phyloP scores from a whole-genome alignment of 1,284 basidiomycete genomes.

The Pterulicium gracile region DNA sequence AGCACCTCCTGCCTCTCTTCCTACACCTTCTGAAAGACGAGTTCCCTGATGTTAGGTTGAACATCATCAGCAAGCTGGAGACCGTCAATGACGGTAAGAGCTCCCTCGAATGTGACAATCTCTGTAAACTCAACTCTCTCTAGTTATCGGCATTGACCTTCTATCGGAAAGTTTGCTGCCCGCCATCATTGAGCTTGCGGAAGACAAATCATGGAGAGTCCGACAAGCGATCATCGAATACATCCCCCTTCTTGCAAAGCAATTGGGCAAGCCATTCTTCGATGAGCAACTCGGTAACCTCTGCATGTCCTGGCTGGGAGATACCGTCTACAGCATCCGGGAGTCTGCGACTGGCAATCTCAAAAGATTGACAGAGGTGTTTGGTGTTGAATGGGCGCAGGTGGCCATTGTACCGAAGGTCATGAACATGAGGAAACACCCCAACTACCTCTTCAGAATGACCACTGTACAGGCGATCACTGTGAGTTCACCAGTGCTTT shows the following conservation, averaged over 20 bases:
- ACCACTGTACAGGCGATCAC: constrained; percentile 99
- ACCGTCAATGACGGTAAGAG: constrained; percentile 83
- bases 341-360: constrained; percentile 97
- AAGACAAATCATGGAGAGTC: constrained; percentile 99
- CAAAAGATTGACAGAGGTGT: constrained; percentile 96
- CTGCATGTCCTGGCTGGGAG: constrained; percentile 99
- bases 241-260: constrained; percentile 89
- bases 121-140: constrained; percentile 5
- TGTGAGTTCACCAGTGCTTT: constrained; percentile 35
- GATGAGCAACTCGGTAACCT: constrained; percentile 95
- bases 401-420: constrained; percentile 95
- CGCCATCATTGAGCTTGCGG: constrained; percentile 95
- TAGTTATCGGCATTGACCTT: constrained; percentile 95
- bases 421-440: constrained; percentile 94
- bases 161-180: constrained; percentile 94
- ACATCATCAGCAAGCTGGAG: constrained; percentile 98
- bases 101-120: background rate
- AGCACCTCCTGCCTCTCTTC: constrained; percentile 95
- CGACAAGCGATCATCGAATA: constrained; percentile 99
- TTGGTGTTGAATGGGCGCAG: constrained; percentile 97
- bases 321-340: constrained; percentile 97
- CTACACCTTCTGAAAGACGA: constrained; percentile 96
- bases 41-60: constrained; percentile 95
- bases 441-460: constrained; percentile 98
- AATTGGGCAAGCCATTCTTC: constrained; percentile 95